Evolutionary conservation across 352 stramenopile species (phyloP).

Genomic region (Phytophthora melonis): DNA sequence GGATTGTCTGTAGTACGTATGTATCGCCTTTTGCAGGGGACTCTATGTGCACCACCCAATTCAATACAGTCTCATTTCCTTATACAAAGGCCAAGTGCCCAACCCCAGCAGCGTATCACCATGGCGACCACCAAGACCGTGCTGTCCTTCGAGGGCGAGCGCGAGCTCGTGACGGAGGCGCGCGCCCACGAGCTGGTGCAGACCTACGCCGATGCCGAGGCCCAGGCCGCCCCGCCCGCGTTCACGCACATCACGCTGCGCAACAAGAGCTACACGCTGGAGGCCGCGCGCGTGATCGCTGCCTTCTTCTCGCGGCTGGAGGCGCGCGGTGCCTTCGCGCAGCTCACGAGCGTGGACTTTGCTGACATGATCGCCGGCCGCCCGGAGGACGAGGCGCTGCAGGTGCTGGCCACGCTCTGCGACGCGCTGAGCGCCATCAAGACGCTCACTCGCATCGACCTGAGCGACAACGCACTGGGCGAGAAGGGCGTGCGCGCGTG

Average conservation of each 20-base stretch:
- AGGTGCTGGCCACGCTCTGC: constrained; percentile 85
- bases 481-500: constrained; percentile 94
- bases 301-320: constrained; percentile 70
- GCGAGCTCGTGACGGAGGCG: constrained; percentile 80
- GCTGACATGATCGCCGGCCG: constrained; percentile 89
- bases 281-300: constrained; percentile 77
- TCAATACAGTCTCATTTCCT: constrained; percentile 8
- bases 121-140: constrained; percentile 44
- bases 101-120: not conserved
- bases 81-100: constrained; percentile 28
- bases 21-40: not conserved
- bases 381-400: constrained; percentile 83
- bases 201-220: constrained; percentile 49
- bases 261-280: constrained; percentile 91
- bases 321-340: constrained; percentile 55
- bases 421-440: constrained; percentile 75
- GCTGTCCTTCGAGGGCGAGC: constrained; percentile 78
- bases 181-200: constrained; percentile 76
- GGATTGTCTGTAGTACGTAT: too few species aligned
- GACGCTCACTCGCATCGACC: constrained; percentile 82
- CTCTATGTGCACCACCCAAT: constrained; percentile 6
- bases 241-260: constrained; percentile 89
- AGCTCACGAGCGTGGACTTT: constrained; percentile 84
- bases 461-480: constrained; percentile 97
- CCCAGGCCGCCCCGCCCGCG: constrained; percentile 29